Base-by-base conservation (phyloP, 2,329 filamentous ascomycete species). In the Pezicula rhizophila region DNA sequence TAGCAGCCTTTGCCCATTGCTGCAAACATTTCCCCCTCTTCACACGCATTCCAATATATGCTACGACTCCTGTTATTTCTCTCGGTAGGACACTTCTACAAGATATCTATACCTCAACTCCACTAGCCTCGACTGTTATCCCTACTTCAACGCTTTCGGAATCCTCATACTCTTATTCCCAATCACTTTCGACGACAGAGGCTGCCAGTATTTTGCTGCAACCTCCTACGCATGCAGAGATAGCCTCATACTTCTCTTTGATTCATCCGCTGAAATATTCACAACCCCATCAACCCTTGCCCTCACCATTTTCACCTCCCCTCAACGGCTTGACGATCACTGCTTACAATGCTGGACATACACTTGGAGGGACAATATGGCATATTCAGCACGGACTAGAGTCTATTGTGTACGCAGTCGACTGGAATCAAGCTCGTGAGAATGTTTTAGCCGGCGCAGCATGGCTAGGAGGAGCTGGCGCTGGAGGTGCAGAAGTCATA, bases 341-440 rank as follows among this genome's bases (percentile, higher is more conserved):
- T 1, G 93, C 93, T 1, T 97, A 97, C 71, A 95, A 95, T 68
- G 90, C 93, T 7, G 93, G 93, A 55, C 92, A 96, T 65, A 96
- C 92, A 0, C 79, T 97, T 0, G 93, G 93, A 66, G 93, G 93
- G 48, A 97, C 93, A 20, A 96, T 99, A 72, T 99, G 93, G 93
- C 92, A 97, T 62, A 91, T 99, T 56, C 92, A 97, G 62, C 90
- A 97, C 71, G 90, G 91, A 0, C 78, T 96, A 64, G 93, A 99
- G 66, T 96, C 91, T 1, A 92, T 99, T 38, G 91, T 99, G 1
- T 97, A 99, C 61, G 92, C 93, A 0, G 89, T 96, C 15, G 92
- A 97, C 63, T 99, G 93, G 93, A 96, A 96, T 60, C 91, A 96
- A 68, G 89, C 87, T n/a, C 82, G 89, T 58, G 93, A 99, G 66